These are phyloP conservation scores for Neurospora sp. DNA, from an alignment of 2,329 filamentous ascomycete genomes.

Conservation along the genomic window DNA sequence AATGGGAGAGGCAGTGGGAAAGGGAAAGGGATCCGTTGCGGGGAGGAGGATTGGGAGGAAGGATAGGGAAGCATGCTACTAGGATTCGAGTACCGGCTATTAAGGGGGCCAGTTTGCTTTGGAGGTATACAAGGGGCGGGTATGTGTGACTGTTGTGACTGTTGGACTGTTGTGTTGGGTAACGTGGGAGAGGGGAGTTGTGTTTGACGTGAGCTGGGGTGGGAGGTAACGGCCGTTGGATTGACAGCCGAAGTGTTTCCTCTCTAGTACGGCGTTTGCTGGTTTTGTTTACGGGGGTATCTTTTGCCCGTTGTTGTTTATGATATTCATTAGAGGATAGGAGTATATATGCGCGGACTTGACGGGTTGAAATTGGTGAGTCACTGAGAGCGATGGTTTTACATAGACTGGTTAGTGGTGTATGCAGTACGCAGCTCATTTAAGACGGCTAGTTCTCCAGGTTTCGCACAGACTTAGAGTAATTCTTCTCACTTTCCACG, in stretches of 20 bases:
- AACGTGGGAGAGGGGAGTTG: neutral
- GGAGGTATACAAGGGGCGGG: constrained; percentile 19
- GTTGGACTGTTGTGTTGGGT: neutral
- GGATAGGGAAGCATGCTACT: neutral
- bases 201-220: neutral
- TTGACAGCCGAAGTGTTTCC: too few species aligned
- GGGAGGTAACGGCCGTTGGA: neutral
- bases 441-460: neutral
- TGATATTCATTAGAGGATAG: neutral
- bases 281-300: neutral
- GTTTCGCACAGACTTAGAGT: neutral
- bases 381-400: neutral
- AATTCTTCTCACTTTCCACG: neutral
- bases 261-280: neutral
- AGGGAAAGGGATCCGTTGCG: neutral
- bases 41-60: neutral
- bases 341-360: neutral
- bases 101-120: constrained; percentile 22
- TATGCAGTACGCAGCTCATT: neutral
- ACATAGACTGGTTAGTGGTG: neutral
- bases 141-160: constrained; percentile 9
- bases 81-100: constrained; percentile 13
- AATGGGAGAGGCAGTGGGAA: neutral
- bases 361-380: neutral
- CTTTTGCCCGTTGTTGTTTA: neutral